Base-by-base conservation (phyloP, 257 asterid genomes). In the Ajuga chamaepitys region DNA sequence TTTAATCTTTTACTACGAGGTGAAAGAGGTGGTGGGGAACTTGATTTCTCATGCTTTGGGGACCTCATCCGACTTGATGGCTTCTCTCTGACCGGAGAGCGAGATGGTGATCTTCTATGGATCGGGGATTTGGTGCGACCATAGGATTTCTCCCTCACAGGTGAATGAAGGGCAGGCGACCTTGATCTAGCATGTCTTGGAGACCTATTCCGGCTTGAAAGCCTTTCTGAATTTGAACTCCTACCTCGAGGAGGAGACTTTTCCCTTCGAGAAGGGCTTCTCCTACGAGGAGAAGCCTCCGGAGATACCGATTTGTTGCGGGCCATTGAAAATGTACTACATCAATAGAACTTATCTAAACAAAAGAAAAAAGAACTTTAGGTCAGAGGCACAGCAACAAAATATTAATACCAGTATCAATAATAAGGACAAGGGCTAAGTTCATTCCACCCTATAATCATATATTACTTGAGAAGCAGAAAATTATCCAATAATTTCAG, bases 1-100 rank as follows among this genome's bases (percentile, higher is more conserved):
- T 62, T 80, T 68, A 86, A 78, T 75, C 96, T 83, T 73, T 76
- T 88, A 68, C 91, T 85, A 24, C 83, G 88, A 1, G 96, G 96
- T 26, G 99, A 94, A 41, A 57, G 71, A 38, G 78, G 52, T 34
- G 72, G 70, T 20, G 95, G 82, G 21, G 96, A 81, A 45, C 73
- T 77, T 5, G 85, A 77, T 54, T 69, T 77, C 68, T 79, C 74
- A 48, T 64, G 80, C 25, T 51, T 80, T 3, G 88, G 85, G 24
- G 92, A 79, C 73, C 80, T 82, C 5, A 41, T 30, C 32, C 78
- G 84, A 53, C 69, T 74, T 18, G 83, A 72, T 41, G 72, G 62
- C 55, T 70, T 87, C 74, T 80, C 84, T 67, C 79, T 76, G 16
- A 62, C 78, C 45, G 91, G 86, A 62, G 87, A 85, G 61, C 26